phyloP scores from a whole-genome alignment of 2,329 filamentous ascomycete species.

The Diplodia seriata region DNA sequence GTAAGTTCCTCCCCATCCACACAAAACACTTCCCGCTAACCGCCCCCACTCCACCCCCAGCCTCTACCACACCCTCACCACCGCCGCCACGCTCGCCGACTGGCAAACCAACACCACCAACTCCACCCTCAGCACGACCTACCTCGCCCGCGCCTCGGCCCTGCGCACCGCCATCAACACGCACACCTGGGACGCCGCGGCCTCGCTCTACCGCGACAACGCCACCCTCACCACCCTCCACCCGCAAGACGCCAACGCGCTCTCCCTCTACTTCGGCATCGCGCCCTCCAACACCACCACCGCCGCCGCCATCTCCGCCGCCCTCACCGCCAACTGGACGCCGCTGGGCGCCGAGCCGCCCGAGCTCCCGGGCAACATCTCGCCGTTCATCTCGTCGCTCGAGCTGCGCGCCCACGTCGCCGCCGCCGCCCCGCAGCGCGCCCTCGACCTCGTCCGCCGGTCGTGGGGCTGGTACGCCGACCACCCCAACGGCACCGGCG shows the following conservation, averaged over 20 bases:
- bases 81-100: constrained; percentile 39
- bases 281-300: constrained; percentile 57
- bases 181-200: constrained; percentile 39
- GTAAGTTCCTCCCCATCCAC: background rate
- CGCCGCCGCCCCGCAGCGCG: constrained; percentile 56
- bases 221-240: constrained; percentile 55
- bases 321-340: constrained; percentile 61
- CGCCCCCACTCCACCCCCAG: constrained; percentile 34
- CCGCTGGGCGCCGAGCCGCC: constrained; percentile 63
- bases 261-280: constrained; percentile 41
- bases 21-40: background rate
- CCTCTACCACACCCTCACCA: constrained; percentile 53
- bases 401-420: constrained; percentile 65
- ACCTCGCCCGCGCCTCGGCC: constrained; percentile 36
- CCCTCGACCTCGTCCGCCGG: constrained; percentile 62
- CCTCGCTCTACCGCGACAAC: constrained; percentile 49
- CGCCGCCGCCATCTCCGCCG: constrained; percentile 51
- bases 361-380: constrained; percentile 64
- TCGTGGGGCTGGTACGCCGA: constrained; percentile 68
- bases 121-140: constrained; percentile 38
- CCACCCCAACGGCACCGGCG: constrained; percentile 63
- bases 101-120: constrained; percentile 37
- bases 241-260: constrained; percentile 55
- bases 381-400: constrained; percentile 65
- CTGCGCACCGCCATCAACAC: constrained; percentile 41